Base-by-base conservation (phyloP, 2,329 filamentous ascomycete genomes). In the Venturiaceae sp. region DNA sequence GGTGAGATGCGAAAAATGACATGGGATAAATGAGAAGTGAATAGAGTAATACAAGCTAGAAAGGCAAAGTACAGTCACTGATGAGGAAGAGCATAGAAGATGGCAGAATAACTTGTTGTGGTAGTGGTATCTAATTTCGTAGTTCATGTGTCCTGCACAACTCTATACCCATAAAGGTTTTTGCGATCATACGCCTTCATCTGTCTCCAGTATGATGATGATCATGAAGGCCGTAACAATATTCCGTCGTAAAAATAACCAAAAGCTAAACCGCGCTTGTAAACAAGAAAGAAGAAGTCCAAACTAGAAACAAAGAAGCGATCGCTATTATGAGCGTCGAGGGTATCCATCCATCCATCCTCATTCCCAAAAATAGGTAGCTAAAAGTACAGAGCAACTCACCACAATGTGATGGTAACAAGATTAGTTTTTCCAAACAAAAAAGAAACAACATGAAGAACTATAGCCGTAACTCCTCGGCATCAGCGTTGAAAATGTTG, bases 401-500 rank as follows among this genome's bases (percentile, higher is more conserved):
- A 26, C 13, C 5, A 30, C 5, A 21, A 50, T n/a, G 26, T 16
- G 26, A 16, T 16, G 23, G 14, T 30, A 16, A 30, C 1, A 30
- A 3, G 30, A 50, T 30, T 9, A 30, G 26, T 30, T 7, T 23
- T 30, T 30, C n/a, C 26, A 4, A 30, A 50, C 3, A 26, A 30
- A 50, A 50, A n/a, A 14, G 44, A 13, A 7, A n/a, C 6, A 26
- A n/a, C 21, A 26, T 1, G 21, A 7, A 1, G 6, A 6, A 23
- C 9, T 16, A 50, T 23, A 50, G 44, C 44, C 44, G 44, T 26
- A 50, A 16, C 44, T 50, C 44, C 28, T 50, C 44, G 14, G 30
- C 44, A 8, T 50, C 44, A 19, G 44, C 13, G 26, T 50, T 50
- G 44, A 50, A 57, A 14, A 85, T 82, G 68, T 90, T 87, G 62